Evolutionary conservation across 257 asterid genomes (phyloP), one percentile per base, ranked within the genome.

Genomic region (Solanum tarijense): DNA sequence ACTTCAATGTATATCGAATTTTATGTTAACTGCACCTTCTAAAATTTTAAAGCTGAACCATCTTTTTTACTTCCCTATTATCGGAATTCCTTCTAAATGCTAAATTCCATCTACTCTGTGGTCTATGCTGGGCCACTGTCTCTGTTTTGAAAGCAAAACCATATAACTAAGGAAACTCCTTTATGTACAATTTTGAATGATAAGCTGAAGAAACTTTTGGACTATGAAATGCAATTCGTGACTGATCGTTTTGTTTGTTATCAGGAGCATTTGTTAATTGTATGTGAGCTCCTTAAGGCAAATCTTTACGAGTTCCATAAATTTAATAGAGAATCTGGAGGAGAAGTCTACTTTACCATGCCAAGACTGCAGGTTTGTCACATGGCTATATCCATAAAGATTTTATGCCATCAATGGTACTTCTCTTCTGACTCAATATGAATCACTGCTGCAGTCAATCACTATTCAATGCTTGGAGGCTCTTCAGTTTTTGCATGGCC

Each of bases 311-410:
- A 97, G 91, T 97, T 97, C 89, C 99, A 97, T 75, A 97, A 97
- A 89, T 97, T 97, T 88, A 97, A 97, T 92, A 90, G 99, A 91
- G 99, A 97, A 93, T 96, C 99, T 84, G 99, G 99, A 73, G 99
- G 99, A 66, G 99, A 97, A 90, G 99, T 96, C 88, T 97, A 97
- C 93, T 97, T 97, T 89, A 96, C 99, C 43, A 97, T 97, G 99
- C 99, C 99, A 87, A 94, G 99, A 88, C 94, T 97, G 86, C 99
- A 97, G 99, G 99, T 97, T 89, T 85, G 94, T 89, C 46, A 79
- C 86, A 39, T 79, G 29, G 48, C 89, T 74, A 74, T 58, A 73
- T 83, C 55, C 72, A 52, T 87, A 88, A 83, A 31, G 69, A 66
- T 71, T 84, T 39, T 68, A 71, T 76, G 46, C 81, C 89, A 65